These are phyloP conservation scores for Phoma sp. DNA, from an alignment of 2,329 filamentous ascomycete species.

Conservation along the genomic window DNA sequence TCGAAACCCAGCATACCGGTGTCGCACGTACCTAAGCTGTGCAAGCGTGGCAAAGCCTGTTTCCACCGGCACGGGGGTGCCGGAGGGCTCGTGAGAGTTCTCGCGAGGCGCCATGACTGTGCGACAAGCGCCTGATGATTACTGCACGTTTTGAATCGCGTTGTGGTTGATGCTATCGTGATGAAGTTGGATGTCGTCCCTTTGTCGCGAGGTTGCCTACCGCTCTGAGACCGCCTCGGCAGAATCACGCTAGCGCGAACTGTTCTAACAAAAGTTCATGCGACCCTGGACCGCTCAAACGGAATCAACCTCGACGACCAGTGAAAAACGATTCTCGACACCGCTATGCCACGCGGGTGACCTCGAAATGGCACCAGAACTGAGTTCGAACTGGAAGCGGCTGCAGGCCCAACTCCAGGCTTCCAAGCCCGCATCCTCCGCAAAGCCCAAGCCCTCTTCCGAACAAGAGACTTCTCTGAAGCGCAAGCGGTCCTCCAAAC, in stretches of 20 bases:
- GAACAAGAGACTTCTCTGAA: constrained; percentile 37
- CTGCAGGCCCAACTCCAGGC: constrained; percentile 65
- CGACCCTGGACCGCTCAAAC: constrained; percentile 18
- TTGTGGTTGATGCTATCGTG: constrained; percentile 41
- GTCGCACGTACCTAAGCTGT: constrained; percentile 71
- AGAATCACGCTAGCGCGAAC: constrained; percentile 15
- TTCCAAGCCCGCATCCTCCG: constrained; percentile 30
- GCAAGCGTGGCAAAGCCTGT: constrained; percentile 85
- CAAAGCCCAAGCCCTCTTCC: constrained; percentile 35
- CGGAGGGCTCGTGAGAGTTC: constrained; percentile 58
- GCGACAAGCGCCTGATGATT: constrained; percentile 14
- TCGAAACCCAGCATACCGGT: constrained; percentile 29
- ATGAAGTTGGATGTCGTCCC: constrained; percentile 29
- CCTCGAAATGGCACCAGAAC: constrained; percentile 43
- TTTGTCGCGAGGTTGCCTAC: constrained; percentile 37
- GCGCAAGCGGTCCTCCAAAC: constrained; percentile 39
- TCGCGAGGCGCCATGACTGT: constrained; percentile 62
- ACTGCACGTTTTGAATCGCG: constrained; percentile 28
- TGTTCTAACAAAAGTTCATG: constrained; percentile 17
- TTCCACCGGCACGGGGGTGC: constrained; percentile 66
- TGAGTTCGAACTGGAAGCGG: constrained; percentile 75
- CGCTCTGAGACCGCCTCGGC: constrained; percentile 13
- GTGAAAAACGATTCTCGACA: constrained; percentile 19
- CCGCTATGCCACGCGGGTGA: constrained; percentile 40
- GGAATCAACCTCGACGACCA: constrained; percentile 20